These are phyloP conservation scores for Lachancea thermotolerans DNA, from an alignment of 805 yeast genomes.

Conservation along the genomic window DNA sequence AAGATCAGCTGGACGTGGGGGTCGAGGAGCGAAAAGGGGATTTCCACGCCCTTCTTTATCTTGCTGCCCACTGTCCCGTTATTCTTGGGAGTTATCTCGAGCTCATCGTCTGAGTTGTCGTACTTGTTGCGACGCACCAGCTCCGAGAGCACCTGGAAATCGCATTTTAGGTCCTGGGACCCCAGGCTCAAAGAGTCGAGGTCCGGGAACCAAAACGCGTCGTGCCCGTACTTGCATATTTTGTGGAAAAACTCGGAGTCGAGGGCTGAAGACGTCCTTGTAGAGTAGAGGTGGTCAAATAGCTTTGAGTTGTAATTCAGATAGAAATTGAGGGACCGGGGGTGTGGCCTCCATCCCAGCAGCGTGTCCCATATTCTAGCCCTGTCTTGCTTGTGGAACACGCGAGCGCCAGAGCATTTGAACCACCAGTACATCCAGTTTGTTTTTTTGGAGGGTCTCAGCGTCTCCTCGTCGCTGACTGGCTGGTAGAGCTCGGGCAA, in stretches of 20 bases:
- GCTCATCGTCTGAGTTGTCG: slow-evolving; percentile 9
- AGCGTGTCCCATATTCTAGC: slow-evolving; percentile 87
- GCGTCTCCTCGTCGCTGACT: slow-evolving; percentile 72
- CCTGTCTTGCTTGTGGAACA: slow-evolving; percentile 71
- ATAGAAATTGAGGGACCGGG: slow-evolving; percentile 28
- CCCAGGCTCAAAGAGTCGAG: slow-evolving; percentile 25
- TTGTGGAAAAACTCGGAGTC: slow-evolving; percentile 7
- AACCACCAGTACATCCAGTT: slow-evolving; percentile 97
- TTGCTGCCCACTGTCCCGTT: slow-evolving; percentile 5
- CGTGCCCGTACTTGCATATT: slow-evolving; percentile 17
- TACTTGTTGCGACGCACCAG: slow-evolving; percentile 23
- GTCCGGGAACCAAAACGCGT: slow-evolving; percentile 35
- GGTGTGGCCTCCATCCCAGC: slow-evolving; percentile 63
- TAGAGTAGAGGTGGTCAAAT: slow-evolving; percentile 26
- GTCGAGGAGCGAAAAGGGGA: slow-evolving; percentile 46
- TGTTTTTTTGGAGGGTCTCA: slow-evolving; percentile 51
- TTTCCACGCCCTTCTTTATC: slow-evolving; percentile 4
- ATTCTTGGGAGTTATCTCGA: slow-evolving; percentile 5
- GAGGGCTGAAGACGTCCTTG: slow-evolving; percentile 3
- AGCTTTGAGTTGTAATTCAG: slow-evolving; percentile 30
- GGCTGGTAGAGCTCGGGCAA: slow-evolving; percentile 73
- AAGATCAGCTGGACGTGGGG: slow-evolving; percentile 74
- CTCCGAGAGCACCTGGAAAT: slow-evolving; percentile 27
- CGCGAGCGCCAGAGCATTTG: slow-evolving; percentile 82
- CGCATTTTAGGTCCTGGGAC: slow-evolving; percentile 19